Evolutionary conservation across 192 early-diverging fungal species (phyloP), one percentile per base, ranked within the genome.

Genomic region (Coemansia sp.): DNA sequence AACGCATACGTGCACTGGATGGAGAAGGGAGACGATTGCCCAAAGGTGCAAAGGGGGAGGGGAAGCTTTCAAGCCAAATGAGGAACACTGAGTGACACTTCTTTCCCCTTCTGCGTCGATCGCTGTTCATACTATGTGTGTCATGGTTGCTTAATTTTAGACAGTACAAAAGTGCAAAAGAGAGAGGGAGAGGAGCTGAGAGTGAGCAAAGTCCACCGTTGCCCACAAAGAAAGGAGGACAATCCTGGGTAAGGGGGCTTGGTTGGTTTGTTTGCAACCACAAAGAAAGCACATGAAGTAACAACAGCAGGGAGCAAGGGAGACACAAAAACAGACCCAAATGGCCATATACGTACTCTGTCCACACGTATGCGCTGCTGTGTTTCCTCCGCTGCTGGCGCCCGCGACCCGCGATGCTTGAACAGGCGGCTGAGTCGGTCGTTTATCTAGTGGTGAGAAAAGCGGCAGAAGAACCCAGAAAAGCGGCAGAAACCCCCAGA

Each of bases 361-460:
- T 81, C 78, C 11, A 58, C 78, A 0, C 71, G 69, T 18, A 73
- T 67, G 49, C 64, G 69, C 18, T 73, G 65, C 64, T 72, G 73
- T 24, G 69, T 60, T 41, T 53, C 55, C 6, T 76, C 67, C 10
- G 78, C 56, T 1, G 39, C 55, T 24, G 68, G 52, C 0, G 68
- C 71, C 36, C 75, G 74, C 56, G 73, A 73, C 46, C 70, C 66
- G 24, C 73, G 78, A 41, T 76, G 63, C 64, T 75, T 75, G 58
- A 81, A 81, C 35, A 81, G 73, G 59, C 78, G 49, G 64, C 78
- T 76, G 64, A 81, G 75, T 18, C 78, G 73, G 73, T 76, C 73
- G 65, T 76, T 73, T 35, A 76, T 69, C 76, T 78, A 78, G 57
- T 18, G 21, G 44, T n/a, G 57, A 30, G 30, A 30, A 35, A 57